Conservation (phyloP, 768 basidiomycete species). For the Exsudoporus frostii region DNA sequence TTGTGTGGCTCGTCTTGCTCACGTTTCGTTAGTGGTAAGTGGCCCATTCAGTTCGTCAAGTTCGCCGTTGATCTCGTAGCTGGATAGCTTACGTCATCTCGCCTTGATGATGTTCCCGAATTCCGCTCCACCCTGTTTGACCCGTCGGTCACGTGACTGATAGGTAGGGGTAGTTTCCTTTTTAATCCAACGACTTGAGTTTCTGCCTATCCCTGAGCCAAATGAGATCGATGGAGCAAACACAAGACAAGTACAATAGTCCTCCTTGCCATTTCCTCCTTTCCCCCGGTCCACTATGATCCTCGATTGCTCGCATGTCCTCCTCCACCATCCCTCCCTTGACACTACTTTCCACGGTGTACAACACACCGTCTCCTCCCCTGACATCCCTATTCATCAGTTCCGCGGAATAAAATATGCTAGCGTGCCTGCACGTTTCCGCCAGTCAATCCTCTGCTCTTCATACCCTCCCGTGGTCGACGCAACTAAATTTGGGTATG, state of each 20-base stretch:
- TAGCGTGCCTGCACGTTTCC: constrained; percentile 67
- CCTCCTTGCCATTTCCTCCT: background rate
- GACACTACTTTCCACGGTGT: constrained; percentile 65
- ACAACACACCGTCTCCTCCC: constrained; percentile 57
- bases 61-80: constrained; percentile 12
- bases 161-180: constrained; percentile 16
- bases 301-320: constrained; percentile 22
- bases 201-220: constrained; percentile 14
- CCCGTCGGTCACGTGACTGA: constrained; percentile 26
- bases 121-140: constrained; percentile 3
- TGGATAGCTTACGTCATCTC: constrained; percentile 9
- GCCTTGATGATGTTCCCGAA: background rate
- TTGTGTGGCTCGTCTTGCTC: too few relatives aligned
- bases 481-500: constrained; percentile 66
- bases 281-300: constrained; percentile 24
- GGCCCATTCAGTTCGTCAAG: constrained; percentile 2
- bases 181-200: constrained; percentile 19
- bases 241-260: constrained; percentile 16
- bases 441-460: constrained; percentile 62
- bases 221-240: constrained; percentile 26
- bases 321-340: constrained; percentile 52
- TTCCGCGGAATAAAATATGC: constrained; percentile 81
- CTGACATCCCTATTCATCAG: constrained; percentile 58
- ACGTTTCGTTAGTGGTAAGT: background rate
- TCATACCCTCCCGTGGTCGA: constrained; percentile 57